Evolutionary conservation across 345 rosid species (phyloP).

Genomic region (Salix koriyanagi): DNA sequence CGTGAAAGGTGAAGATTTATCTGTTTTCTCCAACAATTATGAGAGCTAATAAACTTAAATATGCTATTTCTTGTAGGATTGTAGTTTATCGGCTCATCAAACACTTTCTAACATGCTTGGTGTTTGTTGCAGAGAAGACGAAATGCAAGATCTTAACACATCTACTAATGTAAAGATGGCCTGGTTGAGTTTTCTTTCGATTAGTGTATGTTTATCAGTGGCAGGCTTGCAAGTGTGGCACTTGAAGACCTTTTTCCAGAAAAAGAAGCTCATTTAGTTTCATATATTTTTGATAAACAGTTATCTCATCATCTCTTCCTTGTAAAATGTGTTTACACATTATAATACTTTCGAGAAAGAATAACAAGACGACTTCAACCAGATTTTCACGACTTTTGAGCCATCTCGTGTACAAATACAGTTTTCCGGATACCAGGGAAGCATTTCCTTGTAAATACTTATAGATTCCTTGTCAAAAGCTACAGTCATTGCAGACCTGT

Average conservation of each 20-base stretch:
- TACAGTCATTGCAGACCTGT: background rate
- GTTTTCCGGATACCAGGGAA: background rate
- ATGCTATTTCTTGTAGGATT: background rate
- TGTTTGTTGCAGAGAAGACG: constrained; percentile 60
- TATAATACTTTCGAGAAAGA: constrained; percentile 7
- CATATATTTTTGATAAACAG: background rate
- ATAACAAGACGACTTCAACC: background rate
- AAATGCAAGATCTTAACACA: constrained; percentile 80
- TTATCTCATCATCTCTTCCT: background rate
- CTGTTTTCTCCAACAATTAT: background rate
- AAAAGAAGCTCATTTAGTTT: constrained; percentile 79
- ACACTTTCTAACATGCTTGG: background rate
- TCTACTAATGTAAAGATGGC: constrained; percentile 77
- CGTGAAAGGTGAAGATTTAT: constrained; percentile 63
- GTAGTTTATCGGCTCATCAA: background rate
- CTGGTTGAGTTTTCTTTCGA: constrained; percentile 68
- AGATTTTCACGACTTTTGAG: background rate
- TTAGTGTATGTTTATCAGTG: constrained; percentile 67
- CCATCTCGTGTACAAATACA: background rate
- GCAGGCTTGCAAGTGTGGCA: constrained; percentile 88
- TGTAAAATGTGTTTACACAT: constrained; percentile 17
- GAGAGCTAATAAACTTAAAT: background rate
- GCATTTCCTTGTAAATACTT: background rate
- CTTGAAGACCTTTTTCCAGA: constrained; percentile 88
- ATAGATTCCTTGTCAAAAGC: background rate